Conservation (phyloP, 208 protist species). For the Plasmodiophora brassicae region DNA sequence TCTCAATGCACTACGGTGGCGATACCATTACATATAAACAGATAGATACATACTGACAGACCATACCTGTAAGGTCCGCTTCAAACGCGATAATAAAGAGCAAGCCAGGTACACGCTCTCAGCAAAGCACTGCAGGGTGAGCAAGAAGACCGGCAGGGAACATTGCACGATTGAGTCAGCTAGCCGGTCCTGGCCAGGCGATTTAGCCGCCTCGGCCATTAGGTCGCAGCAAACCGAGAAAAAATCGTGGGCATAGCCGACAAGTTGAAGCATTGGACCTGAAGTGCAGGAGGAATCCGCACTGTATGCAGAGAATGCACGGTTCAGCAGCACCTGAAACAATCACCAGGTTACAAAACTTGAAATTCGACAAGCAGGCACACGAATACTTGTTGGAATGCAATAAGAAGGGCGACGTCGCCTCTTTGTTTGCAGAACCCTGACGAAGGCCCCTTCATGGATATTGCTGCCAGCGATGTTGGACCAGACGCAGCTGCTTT, state of each 20-base stretch:
- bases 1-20: neutral
- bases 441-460: no score
- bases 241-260: neutral
- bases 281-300: neutral
- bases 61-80: neutral
- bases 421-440: neutral
- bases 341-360: no score
- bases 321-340: neutral
- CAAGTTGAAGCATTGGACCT: neutral
- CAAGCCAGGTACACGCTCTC: neutral
- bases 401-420: neutral
- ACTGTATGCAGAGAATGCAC: neutral
- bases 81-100: neutral
- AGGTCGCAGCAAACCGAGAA: neutral
- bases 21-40: neutral
- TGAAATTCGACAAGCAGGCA: no score
- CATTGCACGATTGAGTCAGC: neutral
- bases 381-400: constrained; percentile 16
- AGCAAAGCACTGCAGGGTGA: neutral
- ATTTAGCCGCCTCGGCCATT: no score
- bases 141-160: neutral
- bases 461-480: no score
- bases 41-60: neutral
- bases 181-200: neutral
- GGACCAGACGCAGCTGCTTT: neutral